Percentiles rank a stretch among this genome's conserved stretches.
Evolutionary conservation across 1,139 yeast genomes (phyloP).

Genomic region (Scheffersomyces stambukii): DNA sequence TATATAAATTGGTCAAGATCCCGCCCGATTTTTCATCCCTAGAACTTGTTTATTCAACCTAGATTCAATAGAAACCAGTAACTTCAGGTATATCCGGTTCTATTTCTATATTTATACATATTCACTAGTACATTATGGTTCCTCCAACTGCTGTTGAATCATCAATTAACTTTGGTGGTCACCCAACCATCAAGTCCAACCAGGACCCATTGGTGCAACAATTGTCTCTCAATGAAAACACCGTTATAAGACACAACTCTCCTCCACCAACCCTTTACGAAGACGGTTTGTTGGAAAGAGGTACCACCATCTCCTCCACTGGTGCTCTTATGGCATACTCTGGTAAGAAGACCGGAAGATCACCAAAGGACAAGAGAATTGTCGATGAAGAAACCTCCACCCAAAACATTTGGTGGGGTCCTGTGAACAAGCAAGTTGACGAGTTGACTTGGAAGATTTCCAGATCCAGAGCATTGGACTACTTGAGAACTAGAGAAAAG

Average conservation of each 20-base stretch:
- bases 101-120: conserved; percentile 1
- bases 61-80: too few species aligned
- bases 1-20: too few species aligned
- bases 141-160: conserved; percentile 50
- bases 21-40: too few species aligned
- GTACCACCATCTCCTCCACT: conserved; percentile 87
- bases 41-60: too few species aligned
- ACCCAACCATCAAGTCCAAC: conserved; percentile 39
- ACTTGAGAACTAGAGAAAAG: conserved; percentile 92
- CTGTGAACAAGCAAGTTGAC: conserved; percentile 92
- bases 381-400: conserved; percentile 89
- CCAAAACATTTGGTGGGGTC: conserved; percentile 98
- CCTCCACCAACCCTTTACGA: conserved; percentile 92
- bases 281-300: conserved; percentile 86
- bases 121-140: conserved; percentile 24
- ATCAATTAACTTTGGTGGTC: conserved; percentile 39
- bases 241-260: conserved; percentile 75
- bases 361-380: conserved; percentile 97
- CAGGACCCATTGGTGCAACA: conserved; percentile 44
- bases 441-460: conserved; percentile 95
- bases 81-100: too few species aligned
- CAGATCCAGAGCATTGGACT: conserved; percentile 95
- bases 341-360: conserved; percentile 95
- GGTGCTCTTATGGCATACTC: conserved; percentile 97
- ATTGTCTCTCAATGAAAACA: conserved; percentile 45